A percentile compares a stretch with the other conserved stretches of the same genome.
Conservation (phyloP, 2,329 filamentous ascomycete genomes). For the Sarocladium kiliense region DNA sequence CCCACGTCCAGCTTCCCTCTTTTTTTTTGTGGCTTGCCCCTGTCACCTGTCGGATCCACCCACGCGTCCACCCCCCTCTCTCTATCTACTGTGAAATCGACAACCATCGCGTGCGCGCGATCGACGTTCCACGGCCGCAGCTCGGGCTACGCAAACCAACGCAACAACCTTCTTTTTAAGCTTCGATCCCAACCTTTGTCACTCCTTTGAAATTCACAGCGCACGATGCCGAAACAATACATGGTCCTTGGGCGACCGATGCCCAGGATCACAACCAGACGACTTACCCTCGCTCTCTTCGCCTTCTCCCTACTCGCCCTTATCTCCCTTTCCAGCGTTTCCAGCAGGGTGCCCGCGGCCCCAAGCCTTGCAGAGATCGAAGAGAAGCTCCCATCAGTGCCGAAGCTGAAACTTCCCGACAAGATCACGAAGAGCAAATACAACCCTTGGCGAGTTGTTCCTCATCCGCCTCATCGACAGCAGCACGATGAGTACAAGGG, state of each 20-base stretch:
- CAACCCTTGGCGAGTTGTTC: conserved; percentile 64
- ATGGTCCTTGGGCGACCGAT: conserved; percentile 42
- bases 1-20: background rate
- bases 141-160: background rate
- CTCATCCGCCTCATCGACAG: conserved; percentile 68
- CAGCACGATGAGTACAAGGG: conserved; percentile 74
- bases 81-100: background rate
- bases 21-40: too few relatives aligned
- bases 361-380: conserved; percentile 38
- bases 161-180: background rate
- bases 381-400: conserved; percentile 31
- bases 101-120: too few relatives aligned
- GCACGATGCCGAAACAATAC: conserved; percentile 24
- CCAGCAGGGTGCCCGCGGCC: conserved; percentile 40
- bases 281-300: conserved; percentile 46
- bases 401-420: conserved; percentile 32
- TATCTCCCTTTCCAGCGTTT: conserved; percentile 48
- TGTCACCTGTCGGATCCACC: background rate
- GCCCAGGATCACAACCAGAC: conserved; percentile 46
- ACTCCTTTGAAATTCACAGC: background rate
- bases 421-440: conserved; percentile 41
- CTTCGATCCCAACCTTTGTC: background rate
- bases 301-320: conserved; percentile 48
- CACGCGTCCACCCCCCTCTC: background rate
- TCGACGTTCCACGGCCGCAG: background rate